Base-by-base conservation (phyloP, 805 yeast genomes). In the Ogataea chonburiensis region DNA sequence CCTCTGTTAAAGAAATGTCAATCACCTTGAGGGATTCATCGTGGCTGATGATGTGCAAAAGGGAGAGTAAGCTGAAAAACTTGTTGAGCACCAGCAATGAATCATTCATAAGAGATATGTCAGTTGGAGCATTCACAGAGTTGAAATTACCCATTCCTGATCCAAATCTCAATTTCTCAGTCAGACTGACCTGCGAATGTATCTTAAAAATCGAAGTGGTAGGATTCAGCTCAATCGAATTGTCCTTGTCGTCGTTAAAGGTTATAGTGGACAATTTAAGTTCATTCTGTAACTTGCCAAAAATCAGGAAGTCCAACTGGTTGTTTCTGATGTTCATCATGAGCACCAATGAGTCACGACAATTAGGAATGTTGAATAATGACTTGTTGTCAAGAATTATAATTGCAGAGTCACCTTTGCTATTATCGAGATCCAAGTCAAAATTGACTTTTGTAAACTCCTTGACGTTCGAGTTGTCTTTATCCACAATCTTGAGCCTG, bases 291-390 rank as follows among this genome's bases (percentile, higher is more conserved):
- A 63, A 42, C 41, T 58, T 62, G 6, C 70, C 69, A 41, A 51
- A 61, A 17, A 64, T 46, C 19, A 46, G 50, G n/a, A 65, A 56
- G 21, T 58, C 52, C 34, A 66, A 47, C 16, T 49, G 49, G 17
- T 50, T 48, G 28, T 46, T 53, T 15, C 44, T 45, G 9, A 57
- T 52, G 14, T 51, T 50, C 18, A 66, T 53, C 2, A 52, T 49
- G 15, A 69, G 38, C 17, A 61, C 52, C 20, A 68, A 30, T 2
- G 68, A 53, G 17, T 58, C 58, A 8, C 61, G 56, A 30, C 68
- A 60, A 34, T 57, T 55, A 3, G 66, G 61, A 8, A 67, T 62
- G 28, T 60, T 51, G 32, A 61, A 61, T 28, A 68, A 53, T 0
- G 66, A 46, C 20, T 58, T 54, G 13, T 68, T 67, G 24, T 62